phyloP scores from a whole-genome alignment of 176 grass and related monocot genomes.

The Aegilops tauschii region DNA sequence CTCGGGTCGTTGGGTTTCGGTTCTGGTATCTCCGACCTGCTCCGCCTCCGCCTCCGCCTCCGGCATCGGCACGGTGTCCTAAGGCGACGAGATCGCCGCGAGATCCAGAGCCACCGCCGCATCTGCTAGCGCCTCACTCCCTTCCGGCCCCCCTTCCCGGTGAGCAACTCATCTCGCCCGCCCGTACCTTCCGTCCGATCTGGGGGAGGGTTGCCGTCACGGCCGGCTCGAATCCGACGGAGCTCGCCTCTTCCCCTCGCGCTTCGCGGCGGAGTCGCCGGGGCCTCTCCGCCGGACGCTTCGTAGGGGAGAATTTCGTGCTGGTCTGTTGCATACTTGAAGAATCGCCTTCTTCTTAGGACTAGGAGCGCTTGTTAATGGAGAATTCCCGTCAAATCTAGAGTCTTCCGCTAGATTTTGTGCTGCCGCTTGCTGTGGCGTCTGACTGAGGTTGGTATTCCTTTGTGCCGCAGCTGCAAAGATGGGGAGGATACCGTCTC shows the following conservation, averaged over 20 bases:
- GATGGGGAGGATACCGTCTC: conserved; percentile 75
- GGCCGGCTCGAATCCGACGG: not conserved
- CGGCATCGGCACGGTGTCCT: conserved; percentile 17
- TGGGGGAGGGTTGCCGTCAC: not conserved
- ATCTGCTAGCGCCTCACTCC: not conserved
- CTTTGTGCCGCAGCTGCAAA: conserved; percentile 28
- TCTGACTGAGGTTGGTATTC: conserved; percentile 4
- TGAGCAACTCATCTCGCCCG: not conserved
- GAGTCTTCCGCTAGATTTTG: not conserved
- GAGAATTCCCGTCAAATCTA: not conserved
- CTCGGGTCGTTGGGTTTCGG: conserved; percentile 24
- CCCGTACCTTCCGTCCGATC: conserved; percentile 14
- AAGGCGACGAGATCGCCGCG: conserved; percentile 9
- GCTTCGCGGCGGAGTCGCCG: not conserved
- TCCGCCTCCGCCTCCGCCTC: not conserved
- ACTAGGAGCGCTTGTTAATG: not conserved
- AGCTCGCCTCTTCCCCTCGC: not conserved
- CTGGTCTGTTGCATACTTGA: not conserved
- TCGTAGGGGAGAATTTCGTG: not conserved
- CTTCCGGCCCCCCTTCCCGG: not conserved
- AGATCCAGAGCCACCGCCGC: not conserved
- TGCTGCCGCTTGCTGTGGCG: not conserved
- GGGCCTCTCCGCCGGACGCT: not conserved
- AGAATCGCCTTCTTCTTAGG: not conserved
- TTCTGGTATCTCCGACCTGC: not conserved